Conservation (phyloP, 805 yeast species). For the Barnettozyma californica region DNA sequence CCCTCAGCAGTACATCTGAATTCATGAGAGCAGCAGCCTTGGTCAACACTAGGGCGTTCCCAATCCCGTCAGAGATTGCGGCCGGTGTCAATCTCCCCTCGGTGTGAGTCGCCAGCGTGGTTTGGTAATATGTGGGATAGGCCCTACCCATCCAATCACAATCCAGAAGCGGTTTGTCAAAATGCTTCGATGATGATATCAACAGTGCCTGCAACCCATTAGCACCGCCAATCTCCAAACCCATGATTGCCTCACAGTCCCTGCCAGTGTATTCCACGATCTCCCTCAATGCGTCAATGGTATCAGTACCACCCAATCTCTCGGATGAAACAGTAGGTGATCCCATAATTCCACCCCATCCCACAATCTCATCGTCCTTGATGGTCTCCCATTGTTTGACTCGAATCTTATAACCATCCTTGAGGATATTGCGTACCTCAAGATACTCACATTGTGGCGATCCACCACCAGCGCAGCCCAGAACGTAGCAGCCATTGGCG, state of each 20-base stretch:
- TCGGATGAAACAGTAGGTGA: conserved; percentile 41
- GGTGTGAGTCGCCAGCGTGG: conserved; percentile 29
- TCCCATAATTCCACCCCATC: conserved; percentile 35
- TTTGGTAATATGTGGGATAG: conserved; percentile 41
- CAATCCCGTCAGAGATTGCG: conserved; percentile 39
- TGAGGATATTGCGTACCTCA: conserved; percentile 28
- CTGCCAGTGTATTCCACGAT: conserved; percentile 25
- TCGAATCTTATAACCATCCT: conserved; percentile 30
- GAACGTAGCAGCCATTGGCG: conserved; percentile 36
- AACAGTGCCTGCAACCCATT: conserved; percentile 31
- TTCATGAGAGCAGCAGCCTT: conserved; percentile 29
- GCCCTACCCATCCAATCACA: conserved; percentile 45
- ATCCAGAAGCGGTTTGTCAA: conserved; percentile 29
- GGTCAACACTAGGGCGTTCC: conserved; percentile 31
- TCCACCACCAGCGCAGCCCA: conserved; percentile 48
- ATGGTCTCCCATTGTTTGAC: conserved; percentile 31
- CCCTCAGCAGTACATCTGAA: conserved; percentile 33
- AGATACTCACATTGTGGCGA: conserved; percentile 35
- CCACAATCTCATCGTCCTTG: conserved; percentile 21
- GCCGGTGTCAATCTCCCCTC: conserved; percentile 21
- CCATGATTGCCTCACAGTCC: conserved; percentile 28
- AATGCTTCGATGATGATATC: conserved; percentile 19
- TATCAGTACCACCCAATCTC: conserved; percentile 34
- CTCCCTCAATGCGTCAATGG: conserved; percentile 24
- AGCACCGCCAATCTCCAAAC: conserved; percentile 38